These are phyloP conservation scores for Scenedesmus sp. DNA, from an alignment of 163 green algal species.

Conservation along the genomic window DNA sequence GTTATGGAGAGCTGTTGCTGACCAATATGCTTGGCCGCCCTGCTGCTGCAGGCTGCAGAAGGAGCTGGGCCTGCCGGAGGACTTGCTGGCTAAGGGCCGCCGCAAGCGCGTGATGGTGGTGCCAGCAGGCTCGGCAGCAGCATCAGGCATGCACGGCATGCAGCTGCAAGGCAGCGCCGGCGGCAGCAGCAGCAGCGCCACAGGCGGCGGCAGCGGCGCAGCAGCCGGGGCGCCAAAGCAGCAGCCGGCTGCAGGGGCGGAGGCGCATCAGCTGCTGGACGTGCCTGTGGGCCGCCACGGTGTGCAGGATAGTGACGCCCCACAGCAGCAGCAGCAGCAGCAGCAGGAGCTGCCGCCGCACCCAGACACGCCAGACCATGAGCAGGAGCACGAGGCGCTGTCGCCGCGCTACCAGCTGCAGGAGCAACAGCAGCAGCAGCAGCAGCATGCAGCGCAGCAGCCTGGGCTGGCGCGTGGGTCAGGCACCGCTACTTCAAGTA, in stretches of 20 bases:
- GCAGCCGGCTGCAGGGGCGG: not conserved
- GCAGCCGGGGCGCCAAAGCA: not conserved
- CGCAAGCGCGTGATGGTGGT: slow-evolving; percentile 48
- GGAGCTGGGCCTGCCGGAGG: slow-evolving; percentile 44
- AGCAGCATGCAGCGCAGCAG: slow-evolving; percentile 2
- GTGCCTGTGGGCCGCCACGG: too few relatives aligned
- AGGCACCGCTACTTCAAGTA: not conserved
- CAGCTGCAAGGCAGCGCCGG: not conserved
- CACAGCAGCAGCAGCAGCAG: not conserved
- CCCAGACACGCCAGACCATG: not conserved
- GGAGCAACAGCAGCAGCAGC: slow-evolving; percentile 13
- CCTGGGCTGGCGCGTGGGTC: not conserved
- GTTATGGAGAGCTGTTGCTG: not conserved
- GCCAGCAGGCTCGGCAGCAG: slow-evolving; percentile 16
- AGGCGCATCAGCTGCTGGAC: not conserved
- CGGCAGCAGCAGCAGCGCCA: slow-evolving; percentile 3
- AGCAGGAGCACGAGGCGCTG: not conserved
- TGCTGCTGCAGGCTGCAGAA: slow-evolving; percentile 50
- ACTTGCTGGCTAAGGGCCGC: slow-evolving; percentile 44
- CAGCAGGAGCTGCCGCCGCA: not conserved
- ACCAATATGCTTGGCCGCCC: not conserved
- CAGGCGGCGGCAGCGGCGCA: not conserved
- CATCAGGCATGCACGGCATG: not conserved
- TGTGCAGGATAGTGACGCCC: not conserved
- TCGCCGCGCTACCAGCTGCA: not conserved